A percentile compares a stretch with the other conserved stretches of the same genome.
phyloP scores from a whole-genome alignment of 768 basidiomycete genomes.

The Candolleomyces aberdarensis region DNA sequence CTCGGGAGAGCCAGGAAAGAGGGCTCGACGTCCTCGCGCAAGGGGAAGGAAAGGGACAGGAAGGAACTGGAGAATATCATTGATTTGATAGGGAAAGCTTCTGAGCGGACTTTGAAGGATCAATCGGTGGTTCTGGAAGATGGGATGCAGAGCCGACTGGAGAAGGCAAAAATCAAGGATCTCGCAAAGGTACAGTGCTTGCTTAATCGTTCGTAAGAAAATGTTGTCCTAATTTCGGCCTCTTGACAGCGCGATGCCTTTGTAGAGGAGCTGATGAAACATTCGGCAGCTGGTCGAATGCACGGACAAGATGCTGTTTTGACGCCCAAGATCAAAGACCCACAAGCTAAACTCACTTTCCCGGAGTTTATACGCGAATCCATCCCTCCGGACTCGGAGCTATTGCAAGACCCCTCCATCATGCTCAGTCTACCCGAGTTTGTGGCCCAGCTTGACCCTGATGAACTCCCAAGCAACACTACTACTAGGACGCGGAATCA shows the following conservation, averaged over 20 bases:
- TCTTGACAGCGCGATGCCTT: slow-evolving; percentile 62
- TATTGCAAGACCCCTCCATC: slow-evolving; percentile 37
- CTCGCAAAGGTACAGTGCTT: slow-evolving; percentile 52
- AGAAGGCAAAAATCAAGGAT: slow-evolving; percentile 56
- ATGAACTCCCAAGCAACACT: slow-evolving; percentile 1
- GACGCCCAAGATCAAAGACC: slow-evolving; percentile 42
- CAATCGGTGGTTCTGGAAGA: slow-evolving; percentile 71
- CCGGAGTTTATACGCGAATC: slow-evolving; percentile 65
- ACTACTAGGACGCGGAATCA: not conserved
- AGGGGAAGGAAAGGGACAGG: slow-evolving; percentile 47
- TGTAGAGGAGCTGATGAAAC: slow-evolving; percentile 67
- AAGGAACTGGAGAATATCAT: slow-evolving; percentile 70
- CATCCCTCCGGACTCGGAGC: slow-evolving; percentile 29
- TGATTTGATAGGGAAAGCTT: slow-evolving; percentile 68
- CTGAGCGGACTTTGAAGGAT: slow-evolving; percentile 59
- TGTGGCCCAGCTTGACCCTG: slow-evolving; percentile 31
- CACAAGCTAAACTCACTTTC: slow-evolving; percentile 50
- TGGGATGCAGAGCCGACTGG: slow-evolving; percentile 51
- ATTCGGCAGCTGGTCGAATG: slow-evolving; percentile 71
- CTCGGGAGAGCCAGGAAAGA: slow-evolving; percentile 66
- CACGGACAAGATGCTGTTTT: slow-evolving; percentile 77
- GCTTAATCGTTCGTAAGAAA: not conserved
- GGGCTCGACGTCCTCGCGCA: slow-evolving; percentile 26
- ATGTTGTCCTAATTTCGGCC: not conserved
- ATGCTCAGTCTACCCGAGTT: slow-evolving; percentile 60